A percentile compares a stretch with the other conserved stretches of the same genome.
phyloP scores from a whole-genome alignment of 2,329 filamentous ascomycete species.

The Pseudovirgaria hyperparasitica region DNA sequence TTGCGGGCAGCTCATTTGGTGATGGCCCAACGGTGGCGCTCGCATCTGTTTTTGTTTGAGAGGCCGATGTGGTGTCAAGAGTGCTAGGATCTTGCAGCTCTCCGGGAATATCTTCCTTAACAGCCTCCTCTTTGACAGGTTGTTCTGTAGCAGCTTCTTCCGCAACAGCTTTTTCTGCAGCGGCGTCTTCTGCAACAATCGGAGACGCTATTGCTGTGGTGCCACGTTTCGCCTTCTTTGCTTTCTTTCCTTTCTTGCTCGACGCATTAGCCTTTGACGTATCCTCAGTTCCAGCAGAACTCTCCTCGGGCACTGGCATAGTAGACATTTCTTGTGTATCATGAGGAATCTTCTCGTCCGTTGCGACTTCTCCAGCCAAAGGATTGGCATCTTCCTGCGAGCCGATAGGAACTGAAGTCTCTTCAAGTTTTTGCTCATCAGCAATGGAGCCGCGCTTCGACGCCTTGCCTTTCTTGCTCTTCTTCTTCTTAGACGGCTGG shows the following conservation, averaged over 20 bases:
- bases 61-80: no score
- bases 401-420: background rate
- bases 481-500: conserved; percentile 10
- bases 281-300: background rate
- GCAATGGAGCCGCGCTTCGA: conserved; percentile 1
- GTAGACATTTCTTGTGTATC: conserved; percentile 1
- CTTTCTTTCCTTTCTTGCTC: background rate
- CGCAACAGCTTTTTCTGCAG: no score
- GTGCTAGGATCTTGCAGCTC: no score
- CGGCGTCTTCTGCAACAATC: no score
- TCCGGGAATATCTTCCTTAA: background rate
- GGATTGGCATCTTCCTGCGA: background rate
- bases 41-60: no score
- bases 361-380: background rate
- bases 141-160: background rate
- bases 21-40: no score
- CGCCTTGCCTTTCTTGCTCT: conserved; percentile 11
- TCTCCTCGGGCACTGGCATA: background rate
- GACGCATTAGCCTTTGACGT: background rate
- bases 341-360: conserved; percentile 1
- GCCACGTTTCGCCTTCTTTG: no score
- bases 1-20: no score
- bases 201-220: no score
- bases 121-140: background rate
- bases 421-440: background rate